A percentile compares a stretch with the other conserved stretches of the same genome.
phyloP scores from a whole-genome alignment of 2,329 filamentous ascomycete genomes.

The Arthrinium phaeospermum region DNA sequence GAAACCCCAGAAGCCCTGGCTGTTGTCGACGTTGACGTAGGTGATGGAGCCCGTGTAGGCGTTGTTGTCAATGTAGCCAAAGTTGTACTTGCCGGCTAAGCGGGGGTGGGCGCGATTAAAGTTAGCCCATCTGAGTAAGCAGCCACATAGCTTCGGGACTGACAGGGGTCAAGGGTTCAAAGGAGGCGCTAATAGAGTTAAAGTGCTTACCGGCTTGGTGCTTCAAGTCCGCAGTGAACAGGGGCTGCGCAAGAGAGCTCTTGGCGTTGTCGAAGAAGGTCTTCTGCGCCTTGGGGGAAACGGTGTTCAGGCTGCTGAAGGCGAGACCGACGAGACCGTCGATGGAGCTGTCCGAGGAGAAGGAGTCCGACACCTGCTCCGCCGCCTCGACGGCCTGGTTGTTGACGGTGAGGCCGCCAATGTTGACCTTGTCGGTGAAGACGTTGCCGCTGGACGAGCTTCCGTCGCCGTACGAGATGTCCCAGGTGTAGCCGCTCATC shows the following conservation, averaged over 20 bases:
- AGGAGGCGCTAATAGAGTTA: not conserved
- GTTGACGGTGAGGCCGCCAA: slow-evolving; percentile 37
- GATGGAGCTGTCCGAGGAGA: slow-evolving; percentile 38
- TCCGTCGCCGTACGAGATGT: slow-evolving; percentile 41
- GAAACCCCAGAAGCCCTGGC: slow-evolving; percentile 42
- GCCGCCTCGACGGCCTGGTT: slow-evolving; percentile 41
- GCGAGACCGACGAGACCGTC: slow-evolving; percentile 43
- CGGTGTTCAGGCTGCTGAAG: slow-evolving; percentile 43
- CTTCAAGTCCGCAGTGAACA: slow-evolving; percentile 43
- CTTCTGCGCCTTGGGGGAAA: slow-evolving; percentile 34
- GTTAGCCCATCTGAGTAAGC: not conserved
- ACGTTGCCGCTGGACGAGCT: slow-evolving; percentile 42
- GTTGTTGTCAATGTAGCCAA: slow-evolving; percentile 39
- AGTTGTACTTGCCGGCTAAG: slow-evolving; percentile 41
- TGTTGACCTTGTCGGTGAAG: slow-evolving; percentile 39
- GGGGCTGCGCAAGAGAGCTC: slow-evolving; percentile 32
- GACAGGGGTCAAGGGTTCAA: not conserved
- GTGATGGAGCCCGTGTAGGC: slow-evolving; percentile 36
- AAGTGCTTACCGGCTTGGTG: slow-evolving; percentile 24
- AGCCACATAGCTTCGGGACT: not conserved
- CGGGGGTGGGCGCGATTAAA: not conserved
- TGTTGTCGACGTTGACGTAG: slow-evolving; percentile 36
- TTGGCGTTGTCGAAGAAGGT: slow-evolving; percentile 43
- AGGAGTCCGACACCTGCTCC: slow-evolving; percentile 34
- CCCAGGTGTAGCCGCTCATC: slow-evolving; percentile 35